A percentile compares a stretch with the other conserved stretches of the same genome.
These are phyloP conservation scores for Ganoderma meredithae DNA, from an alignment of 1,284 basidiomycete genomes.

Conservation along the genomic window DNA sequence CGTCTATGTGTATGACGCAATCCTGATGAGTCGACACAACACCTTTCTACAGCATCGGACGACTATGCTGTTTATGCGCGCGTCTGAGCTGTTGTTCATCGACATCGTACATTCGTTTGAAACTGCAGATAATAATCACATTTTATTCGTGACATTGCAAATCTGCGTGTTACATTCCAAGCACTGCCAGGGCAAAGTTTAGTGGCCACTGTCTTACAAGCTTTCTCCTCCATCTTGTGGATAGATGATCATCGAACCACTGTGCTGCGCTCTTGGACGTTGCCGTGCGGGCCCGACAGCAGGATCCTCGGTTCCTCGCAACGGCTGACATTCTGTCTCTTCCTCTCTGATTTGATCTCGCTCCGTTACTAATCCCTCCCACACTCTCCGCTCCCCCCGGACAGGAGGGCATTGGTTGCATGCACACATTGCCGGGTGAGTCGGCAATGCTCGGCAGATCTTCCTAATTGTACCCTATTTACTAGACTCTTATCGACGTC, in stretches of 20 bases:
- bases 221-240: neutral
- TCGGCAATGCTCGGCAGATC: neutral
- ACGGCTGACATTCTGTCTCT: neutral
- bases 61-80: neutral
- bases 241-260: neutral
- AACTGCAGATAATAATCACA: neutral
- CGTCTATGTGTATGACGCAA: neutral
- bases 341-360: neutral
- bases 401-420: neutral
- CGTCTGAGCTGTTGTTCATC: neutral
- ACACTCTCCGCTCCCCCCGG: neutral
- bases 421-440: neutral
- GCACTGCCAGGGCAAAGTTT: neutral
- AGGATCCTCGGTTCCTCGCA: neutral
- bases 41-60: neutral
- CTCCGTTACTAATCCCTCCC: neutral
- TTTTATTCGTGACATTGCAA: neutral
- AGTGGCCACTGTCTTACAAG: neutral
- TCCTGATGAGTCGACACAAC: neutral
- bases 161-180: neutral
- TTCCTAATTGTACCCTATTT: neutral
- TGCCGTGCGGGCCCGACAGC: neutral
- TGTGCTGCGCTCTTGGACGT: neutral
- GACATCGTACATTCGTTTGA: neutral
- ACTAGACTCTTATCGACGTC: neutral